A percentile compares a stretch with the other conserved stretches of the same genome.
Evolutionary conservation across 2,329 filamentous ascomycete species (phyloP).

Genomic region (Aureobasidium uvarum): DNA sequence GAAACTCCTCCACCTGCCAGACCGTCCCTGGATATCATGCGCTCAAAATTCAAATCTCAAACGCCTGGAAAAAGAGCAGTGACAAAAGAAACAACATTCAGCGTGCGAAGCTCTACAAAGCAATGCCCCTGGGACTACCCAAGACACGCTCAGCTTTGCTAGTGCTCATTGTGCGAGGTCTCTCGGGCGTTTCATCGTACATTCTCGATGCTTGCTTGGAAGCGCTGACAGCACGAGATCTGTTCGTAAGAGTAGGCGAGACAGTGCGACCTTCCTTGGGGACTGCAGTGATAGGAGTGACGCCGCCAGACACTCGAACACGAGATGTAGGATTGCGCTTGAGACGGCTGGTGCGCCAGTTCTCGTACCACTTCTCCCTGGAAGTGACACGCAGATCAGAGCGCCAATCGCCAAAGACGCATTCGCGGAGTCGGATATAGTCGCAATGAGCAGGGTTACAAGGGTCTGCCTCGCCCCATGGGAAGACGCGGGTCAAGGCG

Average conservation of each 20-base stretch:
- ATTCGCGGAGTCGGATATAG: slow-evolving; percentile 84
- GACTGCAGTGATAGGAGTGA: slow-evolving; percentile 39
- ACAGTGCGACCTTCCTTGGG: slow-evolving; percentile 35
- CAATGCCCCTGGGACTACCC: slow-evolving; percentile 24
- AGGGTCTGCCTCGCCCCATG: slow-evolving; percentile 96
- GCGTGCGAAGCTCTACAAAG: background rate
- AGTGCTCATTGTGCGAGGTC: slow-evolving; percentile 14
- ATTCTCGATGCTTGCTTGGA: slow-evolving; percentile 9
- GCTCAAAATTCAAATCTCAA: background rate
- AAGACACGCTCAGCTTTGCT: slow-evolving; percentile 23
- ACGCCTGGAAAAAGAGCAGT: background rate
- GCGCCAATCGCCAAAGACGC: slow-evolving; percentile 92
- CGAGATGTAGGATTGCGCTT: slow-evolving; percentile 37
- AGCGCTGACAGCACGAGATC: slow-evolving; percentile 14
- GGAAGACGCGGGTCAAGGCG: slow-evolving; percentile 80
- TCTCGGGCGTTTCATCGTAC: slow-evolving; percentile 5
- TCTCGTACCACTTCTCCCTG: slow-evolving; percentile 90
- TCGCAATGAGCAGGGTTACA: slow-evolving; percentile 92
- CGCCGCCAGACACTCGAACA: slow-evolving; percentile 37
- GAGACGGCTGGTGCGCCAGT: slow-evolving; percentile 71
- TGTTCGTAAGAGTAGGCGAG: slow-evolving; percentile 13
- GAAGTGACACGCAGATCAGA: slow-evolving; percentile 86
- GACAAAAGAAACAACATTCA: background rate
- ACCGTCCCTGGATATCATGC: slow-evolving; percentile 21
- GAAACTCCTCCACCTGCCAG: background rate